Base-by-base conservation (phyloP, 2,329 filamentous ascomycete genomes). In the Metarhizium robertsii region DNA sequence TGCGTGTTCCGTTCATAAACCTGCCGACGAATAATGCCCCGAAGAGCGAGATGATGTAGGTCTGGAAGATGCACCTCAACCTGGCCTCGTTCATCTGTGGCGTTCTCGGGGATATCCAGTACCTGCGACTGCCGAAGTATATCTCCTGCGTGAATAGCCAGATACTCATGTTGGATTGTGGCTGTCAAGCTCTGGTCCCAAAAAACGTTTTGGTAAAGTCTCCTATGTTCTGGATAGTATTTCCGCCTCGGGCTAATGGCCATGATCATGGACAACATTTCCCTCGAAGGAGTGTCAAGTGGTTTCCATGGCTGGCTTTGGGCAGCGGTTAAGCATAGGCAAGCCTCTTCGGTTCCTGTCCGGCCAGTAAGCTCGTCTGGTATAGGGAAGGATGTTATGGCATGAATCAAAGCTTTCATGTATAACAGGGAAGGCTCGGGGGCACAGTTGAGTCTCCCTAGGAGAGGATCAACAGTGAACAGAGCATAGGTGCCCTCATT, bases 301-400 rank as follows among this genome's bases (percentile, higher is more conserved):
- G 72, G 67, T 0, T 55, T 62, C 78, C 78, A 82, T 0, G 79
- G 78, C 38, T 79, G 77, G 38, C 75, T 78, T 2, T 67, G 66
- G 0, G 76, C 79, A 0, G 80, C 80, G 2, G 65, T 61, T 0
- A 87, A 67, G 32, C 72, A 74, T 2, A 0, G 32, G 32, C 83
- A 57, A 0, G 81, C 77, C 64, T 86, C 83, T 61, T 88, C 84
- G 0, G 75, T 77, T 0, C 85, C 85, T 0, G 82, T 87, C 0
- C 75, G 71, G 0, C 74, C 69, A 0, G 83, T 87, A 0, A 88
- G 70, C 0, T 71, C 67, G 61, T 88, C 85, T 0, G 80, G 76
- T 0, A 87, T 40, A 0, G 76, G 61, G 36, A 77, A 80, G 0
- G 84, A 84, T 0, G 85, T 88, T 4, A 76, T 66, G 0, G 84